Percentiles rank a stretch among this genome's conserved stretches.
Conservation (phyloP, 768 basidiomycete species). For the Lactarius deliciosus region DNA sequence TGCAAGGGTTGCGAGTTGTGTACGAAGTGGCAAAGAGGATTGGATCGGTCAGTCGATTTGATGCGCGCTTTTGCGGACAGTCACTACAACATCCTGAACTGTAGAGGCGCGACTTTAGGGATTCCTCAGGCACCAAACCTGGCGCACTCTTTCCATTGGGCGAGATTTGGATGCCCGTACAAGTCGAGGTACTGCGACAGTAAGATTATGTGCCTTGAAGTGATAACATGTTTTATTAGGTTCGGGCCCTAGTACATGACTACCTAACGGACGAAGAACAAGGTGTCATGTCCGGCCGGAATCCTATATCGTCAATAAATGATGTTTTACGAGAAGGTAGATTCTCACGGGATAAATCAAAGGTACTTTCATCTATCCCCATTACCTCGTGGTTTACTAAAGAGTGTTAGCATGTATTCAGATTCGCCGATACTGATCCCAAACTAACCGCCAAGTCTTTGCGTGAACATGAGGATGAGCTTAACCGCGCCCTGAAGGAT, state of each 20-base stretch:
- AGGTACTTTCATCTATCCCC: constrained; percentile 45
- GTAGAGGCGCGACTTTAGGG: constrained; percentile 89
- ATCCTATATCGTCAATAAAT: constrained; percentile 91
- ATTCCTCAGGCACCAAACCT: constrained; percentile 75
- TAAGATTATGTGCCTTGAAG: constrained; percentile 12
- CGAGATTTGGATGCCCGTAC: constrained; percentile 87
- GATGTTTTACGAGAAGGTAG: constrained; percentile 87
- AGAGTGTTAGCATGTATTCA: constrained; percentile 69
- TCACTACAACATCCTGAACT: constrained; percentile 8
- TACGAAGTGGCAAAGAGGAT: constrained; percentile 91
- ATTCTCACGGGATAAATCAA: constrained; percentile 72
- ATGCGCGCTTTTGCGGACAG: background rate
- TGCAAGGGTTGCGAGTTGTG: constrained; percentile 85
- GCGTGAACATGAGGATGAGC: constrained; percentile 76
- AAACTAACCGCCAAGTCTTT: constrained; percentile 69
- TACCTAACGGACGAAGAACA: constrained; percentile 93
- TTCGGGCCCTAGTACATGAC: constrained; percentile 79
- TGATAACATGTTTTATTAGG: constrained; percentile 44
- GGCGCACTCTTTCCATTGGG: constrained; percentile 76
- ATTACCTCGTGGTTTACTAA: background rate
- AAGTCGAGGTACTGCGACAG: constrained; percentile 69
- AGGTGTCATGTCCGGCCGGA: constrained; percentile 72
- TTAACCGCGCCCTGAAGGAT: constrained; percentile 78
- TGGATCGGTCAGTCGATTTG: constrained; percentile 66
- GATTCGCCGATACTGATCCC: constrained; percentile 85